Conservation (phyloP, 2,329 filamentous ascomycete genomes). For the Acephala macrosclerotiorum region DNA sequence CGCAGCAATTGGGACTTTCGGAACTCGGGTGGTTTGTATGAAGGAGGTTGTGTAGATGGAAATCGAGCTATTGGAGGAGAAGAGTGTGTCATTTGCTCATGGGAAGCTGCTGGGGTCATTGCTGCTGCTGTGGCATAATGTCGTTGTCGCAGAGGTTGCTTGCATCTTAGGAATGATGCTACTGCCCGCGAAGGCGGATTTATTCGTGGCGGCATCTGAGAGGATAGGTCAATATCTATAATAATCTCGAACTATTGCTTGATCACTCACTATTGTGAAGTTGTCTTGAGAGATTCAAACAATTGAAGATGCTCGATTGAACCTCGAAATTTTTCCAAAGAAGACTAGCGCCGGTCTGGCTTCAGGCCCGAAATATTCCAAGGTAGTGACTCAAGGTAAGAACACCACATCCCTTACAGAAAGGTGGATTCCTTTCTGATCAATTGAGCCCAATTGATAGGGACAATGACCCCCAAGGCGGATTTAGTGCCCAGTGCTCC, state of each 20-base stretch:
- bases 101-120: constrained; percentile 55
- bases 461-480: constrained; percentile 32
- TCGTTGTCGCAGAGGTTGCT: constrained; percentile 48
- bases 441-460: constrained; percentile 16
- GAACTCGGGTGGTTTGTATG: constrained; percentile 83
- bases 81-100: constrained; percentile 55
- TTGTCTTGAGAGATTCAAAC: neutral
- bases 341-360: constrained; percentile 23
- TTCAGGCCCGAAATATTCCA: constrained; percentile 12
- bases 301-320: constrained; percentile 8
- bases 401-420: neutral
- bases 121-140: constrained; percentile 59
- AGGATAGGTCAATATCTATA: neutral
- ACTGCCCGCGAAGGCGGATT: constrained; percentile 42
- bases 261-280: neutral
- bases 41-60: constrained; percentile 80
- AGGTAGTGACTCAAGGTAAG: constrained; percentile 1
- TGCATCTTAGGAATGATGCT: constrained; percentile 43
- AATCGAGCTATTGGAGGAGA: constrained; percentile 49
- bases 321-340: constrained; percentile 35
- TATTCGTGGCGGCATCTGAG: constrained; percentile 59
- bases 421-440: neutral
- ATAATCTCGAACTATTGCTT: neutral
- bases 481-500: constrained; percentile 31
- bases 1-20: constrained; percentile 89